Evolutionary conservation across 2,329 filamentous ascomycete species (phyloP).

Genomic region (Exserohilum turcica): DNA sequence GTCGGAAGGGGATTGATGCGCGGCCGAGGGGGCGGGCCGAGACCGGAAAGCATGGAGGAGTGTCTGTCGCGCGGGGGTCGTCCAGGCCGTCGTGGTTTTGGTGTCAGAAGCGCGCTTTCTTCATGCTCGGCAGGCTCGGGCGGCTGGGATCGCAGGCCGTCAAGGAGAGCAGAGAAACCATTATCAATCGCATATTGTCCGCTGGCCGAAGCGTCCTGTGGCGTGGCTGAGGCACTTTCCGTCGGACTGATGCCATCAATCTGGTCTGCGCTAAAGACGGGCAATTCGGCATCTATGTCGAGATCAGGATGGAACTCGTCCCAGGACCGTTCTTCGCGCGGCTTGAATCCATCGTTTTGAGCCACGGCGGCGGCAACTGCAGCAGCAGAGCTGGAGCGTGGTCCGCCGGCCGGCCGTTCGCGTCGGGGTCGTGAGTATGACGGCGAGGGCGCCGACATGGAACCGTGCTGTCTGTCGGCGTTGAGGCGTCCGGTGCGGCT

Average conservation of each 20-base stretch:
- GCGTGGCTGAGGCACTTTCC: conserved; percentile 55
- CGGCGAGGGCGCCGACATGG: conserved; percentile 53
- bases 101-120: conserved; percentile 40
- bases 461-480: conserved; percentile 47
- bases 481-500: conserved; percentile 60
- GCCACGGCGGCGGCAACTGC: conserved; percentile 86
- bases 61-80: conserved; percentile 68
- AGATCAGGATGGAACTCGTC: conserved; percentile 97
- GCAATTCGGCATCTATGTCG: conserved; percentile 81
- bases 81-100: conserved; percentile 63
- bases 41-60: conserved; percentile 64
- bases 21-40: conserved; percentile 63
- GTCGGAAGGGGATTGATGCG: conserved; percentile 77
- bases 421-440: conserved; percentile 50
- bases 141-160: conserved; percentile 44
- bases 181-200: conserved; percentile 43
- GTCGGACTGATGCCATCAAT: conserved; percentile 71
- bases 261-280: conserved; percentile 79
- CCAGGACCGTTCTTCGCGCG: conserved; percentile 93
- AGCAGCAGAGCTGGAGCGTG: conserved; percentile 83
- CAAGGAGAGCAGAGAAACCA: conserved; percentile 42
- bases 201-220: conserved; percentile 34
- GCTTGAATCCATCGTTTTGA: conserved; percentile 95
- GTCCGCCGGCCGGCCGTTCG: conserved; percentile 55
- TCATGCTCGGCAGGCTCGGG: conserved; percentile 31